Evolutionary conservation across 2,329 filamentous ascomycete species (phyloP), one percentile per base, ranked within the genome.

Genomic region (Phoma sp.): DNA sequence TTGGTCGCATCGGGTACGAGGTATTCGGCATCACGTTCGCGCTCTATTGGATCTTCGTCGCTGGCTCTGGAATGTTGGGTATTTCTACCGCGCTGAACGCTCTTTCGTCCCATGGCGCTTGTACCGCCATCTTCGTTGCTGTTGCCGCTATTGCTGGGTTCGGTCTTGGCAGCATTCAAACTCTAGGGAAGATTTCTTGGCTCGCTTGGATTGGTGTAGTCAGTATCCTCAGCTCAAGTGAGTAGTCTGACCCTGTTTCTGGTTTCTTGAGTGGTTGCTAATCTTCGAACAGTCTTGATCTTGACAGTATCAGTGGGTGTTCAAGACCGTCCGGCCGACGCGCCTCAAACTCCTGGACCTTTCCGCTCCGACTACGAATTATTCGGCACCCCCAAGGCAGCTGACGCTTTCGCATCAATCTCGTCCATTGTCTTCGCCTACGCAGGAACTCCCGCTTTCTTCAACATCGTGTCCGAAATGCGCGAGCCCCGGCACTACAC

Each of bases 31-130:
- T 64, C 1, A 58, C 58, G 5, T 69, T 69, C 43, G 76, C 76
- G 27, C 52, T 80, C 57, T 71, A 61, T 36, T 67, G 62, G 60
- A 67, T 68, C n/a, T 89, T 91, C 74, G 82, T 89, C 61, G 86
- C 88, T 71, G 86, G 84, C 33, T 88, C 87, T 19, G 89, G 91
- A 74, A 81, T 88, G 58, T 76, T 90, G 60, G 88, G 27, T 67
- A 84, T 68, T 8, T 58, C 65, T 0, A 69, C 61, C 22, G 62
- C 52, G 10, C 36, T 68, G 22, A 69, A 67, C 48, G 81, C 79
- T 80, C 58, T 91, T 85, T 69, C 78, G 79, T 41, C 88, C 3
- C 81, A 88, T 57, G 84, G 81, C 1, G 82, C 85, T 0, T 90
- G 87, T 72, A 86, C 85, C 12, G 85, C 89, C 51, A 78, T 87